Conservation (phyloP, 2,329 filamentous ascomycete species). For the Fusarium sulawesiense region DNA sequence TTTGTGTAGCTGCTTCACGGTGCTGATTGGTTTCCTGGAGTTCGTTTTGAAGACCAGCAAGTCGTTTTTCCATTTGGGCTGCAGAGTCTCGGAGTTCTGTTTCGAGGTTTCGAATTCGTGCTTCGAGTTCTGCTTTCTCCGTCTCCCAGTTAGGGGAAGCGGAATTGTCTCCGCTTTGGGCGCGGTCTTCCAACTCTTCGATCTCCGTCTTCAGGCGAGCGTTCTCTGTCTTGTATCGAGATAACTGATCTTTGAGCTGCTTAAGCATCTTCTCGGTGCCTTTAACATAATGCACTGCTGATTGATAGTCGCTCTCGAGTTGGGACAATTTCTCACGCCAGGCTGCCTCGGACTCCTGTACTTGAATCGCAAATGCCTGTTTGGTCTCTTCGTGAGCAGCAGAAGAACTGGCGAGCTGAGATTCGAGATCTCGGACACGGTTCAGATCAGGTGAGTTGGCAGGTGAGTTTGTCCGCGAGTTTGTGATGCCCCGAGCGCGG, state of each 20-base stretch:
- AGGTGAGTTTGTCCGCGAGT: conserved; percentile 77
- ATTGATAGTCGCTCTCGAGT: conserved; percentile 97
- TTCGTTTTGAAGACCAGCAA: conserved; percentile 76
- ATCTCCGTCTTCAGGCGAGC: conserved; percentile 83
- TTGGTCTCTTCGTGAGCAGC: conserved; percentile 90
- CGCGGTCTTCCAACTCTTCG: conserved; percentile 70
- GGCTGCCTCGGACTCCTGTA: conserved; percentile 86
- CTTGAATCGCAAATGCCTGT: conserved; percentile 78
- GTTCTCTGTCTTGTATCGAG: conserved; percentile 90
- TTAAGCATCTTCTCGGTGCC: conserved; percentile 99
- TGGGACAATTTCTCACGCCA: conserved; percentile 95
- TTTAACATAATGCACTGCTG: conserved; percentile 96
- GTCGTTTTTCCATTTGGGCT: conserved; percentile 75
- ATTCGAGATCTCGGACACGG: conserved; percentile 85
- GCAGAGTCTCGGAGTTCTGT: conserved; percentile 74
- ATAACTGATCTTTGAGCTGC: conserved; percentile 97
- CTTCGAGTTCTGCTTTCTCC: conserved; percentile 75
- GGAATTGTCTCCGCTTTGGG: conserved; percentile 54
- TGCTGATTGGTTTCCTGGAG: conserved; percentile 73
- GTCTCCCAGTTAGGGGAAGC: conserved; percentile 75
- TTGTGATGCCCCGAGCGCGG: conserved; percentile 78
- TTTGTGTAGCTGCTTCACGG: conserved; percentile 67
- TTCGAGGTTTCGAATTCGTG: conserved; percentile 77
- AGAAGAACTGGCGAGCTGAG: conserved; percentile 81
- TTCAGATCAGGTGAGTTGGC: conserved; percentile 85